Percentiles rank a stretch among this genome's conserved stretches.
Conservation (phyloP, 306 rosid species). For the barrel medic (Medicago truncatula) region MtrunA17r5.0-ANR NC_053042.1:51840501-51841000, state of each 20-base stretch:
- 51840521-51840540: conserved; percentile 41
- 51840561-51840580: conserved; percentile 42
- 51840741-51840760: conserved; percentile 16
- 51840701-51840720: conserved; percentile 20
- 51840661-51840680: conserved; percentile 19
- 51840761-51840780: conserved; percentile 38
- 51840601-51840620: conserved; percentile 28
- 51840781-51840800: background rate
- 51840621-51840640: conserved; percentile 9
- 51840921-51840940: no score
- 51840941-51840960: no score
- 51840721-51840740: conserved; percentile 14
- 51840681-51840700: conserved; percentile 9
- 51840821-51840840: conserved; percentile 29
- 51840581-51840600: conserved; percentile 34
- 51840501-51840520: background rate
- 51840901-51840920: no score
- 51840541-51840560: conserved; percentile 42
- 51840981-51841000: no score
- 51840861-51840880: background rate
- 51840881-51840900: no score
- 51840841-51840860: background rate
- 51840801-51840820: conserved; percentile 19
- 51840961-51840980: no score
- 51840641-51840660: background rate